These are phyloP conservation scores for Metschnikowia amazonensis DNA, from an alignment of 805 yeast genomes.

Conservation along the genomic window DNA sequence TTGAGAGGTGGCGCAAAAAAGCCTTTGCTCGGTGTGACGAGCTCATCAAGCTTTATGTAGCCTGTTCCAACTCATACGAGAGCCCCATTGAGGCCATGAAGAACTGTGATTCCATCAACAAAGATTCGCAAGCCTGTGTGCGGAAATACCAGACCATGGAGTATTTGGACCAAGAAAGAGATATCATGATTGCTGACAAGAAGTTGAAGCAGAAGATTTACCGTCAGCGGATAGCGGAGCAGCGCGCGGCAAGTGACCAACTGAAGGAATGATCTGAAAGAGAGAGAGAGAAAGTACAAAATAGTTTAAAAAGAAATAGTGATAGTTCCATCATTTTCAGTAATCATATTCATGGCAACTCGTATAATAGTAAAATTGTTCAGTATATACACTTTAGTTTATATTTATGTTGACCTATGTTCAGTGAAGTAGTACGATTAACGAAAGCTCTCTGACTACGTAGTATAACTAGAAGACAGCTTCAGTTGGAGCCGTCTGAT, in stretches of 20 bases:
- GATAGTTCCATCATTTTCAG: too few relatives aligned
- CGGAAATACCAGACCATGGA: constrained; percentile 55
- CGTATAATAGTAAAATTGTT: too few relatives aligned
- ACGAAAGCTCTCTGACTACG: too few relatives aligned
- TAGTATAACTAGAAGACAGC: too few relatives aligned
- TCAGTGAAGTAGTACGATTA: too few relatives aligned
- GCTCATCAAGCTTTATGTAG: constrained; percentile 57
- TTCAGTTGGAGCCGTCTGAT: too few relatives aligned
- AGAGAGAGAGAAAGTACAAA: too few relatives aligned
- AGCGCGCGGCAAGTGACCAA: background rate
- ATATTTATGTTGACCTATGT: too few relatives aligned
- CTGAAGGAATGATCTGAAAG: too few relatives aligned
- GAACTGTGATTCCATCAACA: constrained; percentile 57
- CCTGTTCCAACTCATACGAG: constrained; percentile 55
- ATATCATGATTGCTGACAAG: constrained; percentile 59
- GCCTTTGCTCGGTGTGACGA: constrained; percentile 68
- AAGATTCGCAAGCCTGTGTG: constrained; percentile 62
- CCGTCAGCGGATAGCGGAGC: constrained; percentile 14
- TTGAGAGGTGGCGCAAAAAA: constrained; percentile 63
- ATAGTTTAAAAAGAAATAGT: too few relatives aligned
- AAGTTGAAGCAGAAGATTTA: constrained; percentile 28
- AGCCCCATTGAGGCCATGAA: constrained; percentile 65
- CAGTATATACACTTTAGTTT: too few relatives aligned
- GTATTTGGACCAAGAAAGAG: constrained; percentile 67
- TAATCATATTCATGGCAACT: too few relatives aligned